Conservation (phyloP, 768 basidiomycete genomes). For the Auriscalpium orientale region DNA sequence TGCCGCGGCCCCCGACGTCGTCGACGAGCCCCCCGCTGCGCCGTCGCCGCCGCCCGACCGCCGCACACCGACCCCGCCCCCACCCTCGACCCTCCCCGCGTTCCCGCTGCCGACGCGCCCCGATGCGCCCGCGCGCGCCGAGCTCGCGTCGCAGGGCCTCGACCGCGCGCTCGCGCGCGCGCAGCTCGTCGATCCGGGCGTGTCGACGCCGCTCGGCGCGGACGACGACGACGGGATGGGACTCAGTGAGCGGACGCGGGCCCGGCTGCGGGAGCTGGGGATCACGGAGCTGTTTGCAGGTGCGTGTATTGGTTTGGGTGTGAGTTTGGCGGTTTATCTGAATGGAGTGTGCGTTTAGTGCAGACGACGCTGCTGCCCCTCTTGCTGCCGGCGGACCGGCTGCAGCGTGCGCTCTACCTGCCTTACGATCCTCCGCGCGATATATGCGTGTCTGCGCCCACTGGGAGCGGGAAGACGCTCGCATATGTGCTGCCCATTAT, state of each 20-base stretch:
- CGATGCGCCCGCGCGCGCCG: conserved; percentile 58
- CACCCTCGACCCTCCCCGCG: conserved; percentile 41
- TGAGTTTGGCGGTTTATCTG: neutral
- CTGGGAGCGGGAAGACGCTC: conserved; percentile 95
- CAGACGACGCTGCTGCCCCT: conserved; percentile 86
- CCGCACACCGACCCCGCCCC: conserved; percentile 18
- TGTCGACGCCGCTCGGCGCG: conserved; percentile 35
- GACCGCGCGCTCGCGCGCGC: conserved; percentile 68
- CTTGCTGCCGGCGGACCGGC: conserved; percentile 44
- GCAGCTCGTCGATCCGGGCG: conserved; percentile 54
- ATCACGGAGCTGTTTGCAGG: conserved; percentile 88
- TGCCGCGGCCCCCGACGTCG: neutral
- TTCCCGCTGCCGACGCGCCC: conserved; percentile 67
- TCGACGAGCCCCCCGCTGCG: neutral
- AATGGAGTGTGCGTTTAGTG: conserved; percentile 38
- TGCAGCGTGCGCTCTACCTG: conserved; percentile 46
- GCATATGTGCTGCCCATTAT: conserved; percentile 93
- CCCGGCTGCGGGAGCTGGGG: conserved; percentile 64
- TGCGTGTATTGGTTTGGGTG: conserved; percentile 26
- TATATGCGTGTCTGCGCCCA: conserved; percentile 92
- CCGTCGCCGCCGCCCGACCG: neutral
- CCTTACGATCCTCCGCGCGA: conserved; percentile 67
- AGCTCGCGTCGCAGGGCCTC: conserved; percentile 72
- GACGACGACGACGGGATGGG: conserved; percentile 36
- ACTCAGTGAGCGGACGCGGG: conserved; percentile 52